A percentile compares a stretch with the other conserved stretches of the same genome.
Conservation (phyloP, 1,284 basidiomycete species). For the Marasmius sp. region DNA sequence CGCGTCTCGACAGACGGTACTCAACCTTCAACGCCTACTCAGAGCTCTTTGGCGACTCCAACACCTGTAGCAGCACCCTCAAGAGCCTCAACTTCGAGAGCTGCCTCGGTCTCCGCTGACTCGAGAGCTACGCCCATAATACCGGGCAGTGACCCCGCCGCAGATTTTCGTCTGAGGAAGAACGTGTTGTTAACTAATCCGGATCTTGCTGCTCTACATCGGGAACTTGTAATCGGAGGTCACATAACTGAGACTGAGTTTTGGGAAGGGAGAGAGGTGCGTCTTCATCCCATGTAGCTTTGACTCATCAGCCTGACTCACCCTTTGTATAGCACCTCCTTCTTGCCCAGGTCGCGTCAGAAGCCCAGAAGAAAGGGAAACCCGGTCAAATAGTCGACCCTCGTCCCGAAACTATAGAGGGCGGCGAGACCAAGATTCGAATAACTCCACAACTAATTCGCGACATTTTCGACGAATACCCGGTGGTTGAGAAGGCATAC, state of each 20-base stretch:
- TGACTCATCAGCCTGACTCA: background rate
- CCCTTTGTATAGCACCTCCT: slow-evolving; percentile 57
- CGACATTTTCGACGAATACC: slow-evolving; percentile 98
- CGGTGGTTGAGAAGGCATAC: slow-evolving; percentile 90
- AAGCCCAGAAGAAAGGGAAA: slow-evolving; percentile 79
- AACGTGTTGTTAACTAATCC: slow-evolving; percentile 77
- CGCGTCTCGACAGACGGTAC: slow-evolving; percentile 39
- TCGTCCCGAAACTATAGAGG: slow-evolving; percentile 76
- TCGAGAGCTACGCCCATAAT: slow-evolving; percentile 52
- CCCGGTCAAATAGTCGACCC: slow-evolving; percentile 89
- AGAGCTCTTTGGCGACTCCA: slow-evolving; percentile 25
- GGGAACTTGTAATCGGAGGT: slow-evolving; percentile 81
- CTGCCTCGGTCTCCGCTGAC: slow-evolving; percentile 61
- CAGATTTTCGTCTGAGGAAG: slow-evolving; percentile 73
- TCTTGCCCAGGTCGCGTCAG: slow-evolving; percentile 66
- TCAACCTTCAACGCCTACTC: slow-evolving; percentile 28
- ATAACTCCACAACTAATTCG: slow-evolving; percentile 92
- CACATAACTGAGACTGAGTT: slow-evolving; percentile 92
- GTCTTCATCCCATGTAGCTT: slow-evolving; percentile 12
- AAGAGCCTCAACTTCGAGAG: slow-evolving; percentile 49
- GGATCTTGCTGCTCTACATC: slow-evolving; percentile 77
- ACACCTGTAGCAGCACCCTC: slow-evolving; percentile 30
- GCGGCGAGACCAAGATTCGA: slow-evolving; percentile 85
- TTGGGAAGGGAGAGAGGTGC: slow-evolving; percentile 91
- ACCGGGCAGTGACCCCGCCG: slow-evolving; percentile 55